Percentiles rank a stretch among this genome's conserved stretches.
These are phyloP conservation scores for Breviolum minutum DNA, from an alignment of 73 alveolate species.

Conservation along the genomic window DNA sequence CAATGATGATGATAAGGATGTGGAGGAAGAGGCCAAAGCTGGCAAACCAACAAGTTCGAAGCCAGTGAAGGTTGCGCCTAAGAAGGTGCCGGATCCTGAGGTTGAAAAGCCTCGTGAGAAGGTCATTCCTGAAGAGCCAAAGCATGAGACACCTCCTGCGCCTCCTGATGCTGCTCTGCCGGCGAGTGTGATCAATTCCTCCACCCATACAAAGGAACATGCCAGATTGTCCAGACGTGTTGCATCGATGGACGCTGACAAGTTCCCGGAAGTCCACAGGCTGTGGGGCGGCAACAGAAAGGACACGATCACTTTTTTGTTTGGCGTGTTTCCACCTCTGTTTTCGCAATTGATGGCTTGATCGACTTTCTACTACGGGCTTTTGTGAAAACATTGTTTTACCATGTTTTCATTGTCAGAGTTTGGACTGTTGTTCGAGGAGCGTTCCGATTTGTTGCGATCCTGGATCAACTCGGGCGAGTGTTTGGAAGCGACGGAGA, in stretches of 20 bases:
- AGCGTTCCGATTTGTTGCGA: background rate
- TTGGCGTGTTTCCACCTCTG: no score
- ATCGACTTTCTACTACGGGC: no score
- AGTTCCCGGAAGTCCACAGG: background rate
- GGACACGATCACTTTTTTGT: background rate
- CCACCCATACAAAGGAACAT: slow-evolving; percentile 1
- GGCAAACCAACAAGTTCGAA: no score
- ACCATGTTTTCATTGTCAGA: no score
- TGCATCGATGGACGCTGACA: background rate
- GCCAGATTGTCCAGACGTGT: background rate
- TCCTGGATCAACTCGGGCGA: background rate
- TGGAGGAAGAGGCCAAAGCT: background rate
- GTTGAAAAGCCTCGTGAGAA: no score
- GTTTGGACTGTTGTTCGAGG: background rate
- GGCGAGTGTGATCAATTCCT: background rate
- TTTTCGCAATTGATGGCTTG: background rate
- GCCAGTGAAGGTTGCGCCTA: background rate
- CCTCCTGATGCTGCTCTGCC: no score
- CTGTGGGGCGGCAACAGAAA: background rate
- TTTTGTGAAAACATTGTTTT: no score
- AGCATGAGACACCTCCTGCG: no score
- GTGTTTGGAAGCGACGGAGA: background rate
- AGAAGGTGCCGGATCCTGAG: no score
- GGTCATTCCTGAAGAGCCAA: no score
- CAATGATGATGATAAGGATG: background rate